Conservation (phyloP, 495 filamentous ascomycete species). For the Podospora pseudoanserina region DNA sequence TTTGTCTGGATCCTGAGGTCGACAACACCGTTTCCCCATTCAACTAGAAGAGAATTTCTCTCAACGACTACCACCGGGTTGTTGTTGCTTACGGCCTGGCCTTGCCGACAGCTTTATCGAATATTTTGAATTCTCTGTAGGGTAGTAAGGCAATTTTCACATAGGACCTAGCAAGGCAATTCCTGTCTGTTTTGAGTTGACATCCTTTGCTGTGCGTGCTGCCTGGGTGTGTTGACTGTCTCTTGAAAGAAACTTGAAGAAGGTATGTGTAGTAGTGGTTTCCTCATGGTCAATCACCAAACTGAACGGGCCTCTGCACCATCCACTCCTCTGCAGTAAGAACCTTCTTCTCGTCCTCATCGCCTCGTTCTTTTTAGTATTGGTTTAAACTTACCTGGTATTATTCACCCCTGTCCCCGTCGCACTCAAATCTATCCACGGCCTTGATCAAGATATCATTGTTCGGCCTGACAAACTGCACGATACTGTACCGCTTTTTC, state of each 20-base stretch:
- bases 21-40: neutral
- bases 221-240: too few species aligned
- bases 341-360: conserved; percentile 28
- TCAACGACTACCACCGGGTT: neutral
- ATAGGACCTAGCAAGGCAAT: neutral
- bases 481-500: conserved; percentile 54
- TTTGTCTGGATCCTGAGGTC: neutral
- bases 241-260: too few species aligned
- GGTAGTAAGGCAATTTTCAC: neutral
- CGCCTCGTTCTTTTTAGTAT: neutral
- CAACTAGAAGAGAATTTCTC: neutral
- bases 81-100: neutral
- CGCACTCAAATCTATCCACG: conserved; percentile 32
- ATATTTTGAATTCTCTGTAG: neutral
- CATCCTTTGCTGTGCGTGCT: neutral
- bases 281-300: conserved; percentile 29
- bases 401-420: conserved; percentile 17
- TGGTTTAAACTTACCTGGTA: conserved; percentile 22
- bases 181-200: neutral
- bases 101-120: neutral
- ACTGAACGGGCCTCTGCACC: conserved; percentile 40
- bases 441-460: conserved; percentile 52
- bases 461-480: conserved; percentile 60
- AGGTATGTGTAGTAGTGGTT: too few species aligned
- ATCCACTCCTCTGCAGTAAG: conserved; percentile 51